A percentile compares a stretch with the other conserved stretches of the same genome.
Evolutionary conservation across 768 basidiomycete genomes (phyloP).

Genomic region (Auricularia cornea): DNA sequence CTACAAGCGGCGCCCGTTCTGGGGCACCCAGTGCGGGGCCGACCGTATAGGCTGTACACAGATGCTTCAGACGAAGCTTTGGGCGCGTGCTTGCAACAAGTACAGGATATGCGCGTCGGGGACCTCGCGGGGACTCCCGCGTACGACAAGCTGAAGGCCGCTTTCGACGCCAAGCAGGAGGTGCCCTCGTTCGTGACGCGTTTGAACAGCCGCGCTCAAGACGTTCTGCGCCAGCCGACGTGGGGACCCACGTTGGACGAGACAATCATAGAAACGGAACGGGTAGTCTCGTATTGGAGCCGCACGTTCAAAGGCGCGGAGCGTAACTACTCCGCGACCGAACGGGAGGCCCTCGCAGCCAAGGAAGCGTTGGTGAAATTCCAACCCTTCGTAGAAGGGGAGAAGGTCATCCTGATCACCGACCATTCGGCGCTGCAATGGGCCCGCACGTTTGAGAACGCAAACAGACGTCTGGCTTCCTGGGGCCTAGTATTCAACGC

Average conservation of each 20-base stretch:
- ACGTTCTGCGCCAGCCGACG: no score
- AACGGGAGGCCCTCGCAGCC: conserved; percentile 30
- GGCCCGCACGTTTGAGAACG: conserved; percentile 30
- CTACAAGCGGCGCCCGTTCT: conserved; percentile 24
- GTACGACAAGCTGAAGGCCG: conserved; percentile 12
- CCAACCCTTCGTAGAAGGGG: conserved; percentile 30
- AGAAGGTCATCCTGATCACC: conserved; percentile 17
- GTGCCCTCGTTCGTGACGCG: no score
- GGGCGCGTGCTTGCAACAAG: conserved; percentile 16
- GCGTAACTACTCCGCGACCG: conserved; percentile 29
- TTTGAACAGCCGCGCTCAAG: no score
- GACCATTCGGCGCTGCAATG: conserved; percentile 26
- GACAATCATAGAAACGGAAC: no score
- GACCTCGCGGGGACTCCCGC: conserved; percentile 16
- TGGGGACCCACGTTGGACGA: no score
- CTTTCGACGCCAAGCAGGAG: background rate
- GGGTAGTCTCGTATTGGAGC: conserved; percentile 13
- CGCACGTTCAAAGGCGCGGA: conserved; percentile 25
- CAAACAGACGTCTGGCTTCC: conserved; percentile 18
- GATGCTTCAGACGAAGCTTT: conserved; percentile 10
- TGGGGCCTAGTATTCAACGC: no score
- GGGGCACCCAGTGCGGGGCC: conserved; percentile 7
- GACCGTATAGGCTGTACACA: conserved; percentile 19
- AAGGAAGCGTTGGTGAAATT: conserved; percentile 33
- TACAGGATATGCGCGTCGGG: conserved; percentile 14